Percentiles rank a stretch among this genome's conserved stretches.
Evolutionary conservation across 805 yeast species (phyloP).

Genomic region (Myxozyma nipponensis): DNA sequence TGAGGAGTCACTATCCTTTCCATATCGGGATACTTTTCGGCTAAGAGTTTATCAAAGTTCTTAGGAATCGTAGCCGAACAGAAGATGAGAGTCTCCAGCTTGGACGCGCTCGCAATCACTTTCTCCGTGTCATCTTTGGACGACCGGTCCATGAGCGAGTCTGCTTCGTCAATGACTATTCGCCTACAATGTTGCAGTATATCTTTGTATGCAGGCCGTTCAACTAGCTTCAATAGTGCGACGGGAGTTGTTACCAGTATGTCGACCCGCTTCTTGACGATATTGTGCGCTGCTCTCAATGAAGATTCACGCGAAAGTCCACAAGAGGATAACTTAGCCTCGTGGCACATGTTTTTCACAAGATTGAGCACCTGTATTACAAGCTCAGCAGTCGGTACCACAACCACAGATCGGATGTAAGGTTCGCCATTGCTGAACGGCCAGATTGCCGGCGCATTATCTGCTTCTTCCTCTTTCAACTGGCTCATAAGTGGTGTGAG

Average conservation of each 20-base stretch:
- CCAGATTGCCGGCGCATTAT: conserved; percentile 39
- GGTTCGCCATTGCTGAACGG: conserved; percentile 32
- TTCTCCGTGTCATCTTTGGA: conserved; percentile 53
- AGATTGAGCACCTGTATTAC: conserved; percentile 70
- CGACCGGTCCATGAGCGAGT: conserved; percentile 78
- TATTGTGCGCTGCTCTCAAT: conserved; percentile 12
- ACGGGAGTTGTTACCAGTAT: conserved; percentile 79
- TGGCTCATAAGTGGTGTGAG: conserved; percentile 69
- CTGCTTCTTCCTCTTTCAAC: conserved; percentile 55
- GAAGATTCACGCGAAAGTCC: conserved; percentile 25
- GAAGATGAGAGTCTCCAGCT: conserved; percentile 61
- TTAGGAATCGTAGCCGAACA: conserved; percentile 90
- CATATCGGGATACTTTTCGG: conserved; percentile 59
- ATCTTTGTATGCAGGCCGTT: conserved; percentile 39
- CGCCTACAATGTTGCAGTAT: conserved; percentile 28
- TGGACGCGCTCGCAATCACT: conserved; percentile 40
- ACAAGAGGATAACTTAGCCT: conserved; percentile 32
- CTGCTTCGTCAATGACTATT: conserved; percentile 89
- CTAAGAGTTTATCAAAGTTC: conserved; percentile 61
- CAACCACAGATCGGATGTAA: conserved; percentile 66
- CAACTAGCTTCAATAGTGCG: conserved; percentile 33
- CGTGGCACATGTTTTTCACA: conserved; percentile 27
- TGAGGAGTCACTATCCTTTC: conserved; percentile 71
- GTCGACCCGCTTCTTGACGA: conserved; percentile 54
- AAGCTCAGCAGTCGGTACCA: conserved; percentile 86